Conservation (phyloP, 2,329 filamentous ascomycete species). For the Ophioceras dolichostomum region DNA sequence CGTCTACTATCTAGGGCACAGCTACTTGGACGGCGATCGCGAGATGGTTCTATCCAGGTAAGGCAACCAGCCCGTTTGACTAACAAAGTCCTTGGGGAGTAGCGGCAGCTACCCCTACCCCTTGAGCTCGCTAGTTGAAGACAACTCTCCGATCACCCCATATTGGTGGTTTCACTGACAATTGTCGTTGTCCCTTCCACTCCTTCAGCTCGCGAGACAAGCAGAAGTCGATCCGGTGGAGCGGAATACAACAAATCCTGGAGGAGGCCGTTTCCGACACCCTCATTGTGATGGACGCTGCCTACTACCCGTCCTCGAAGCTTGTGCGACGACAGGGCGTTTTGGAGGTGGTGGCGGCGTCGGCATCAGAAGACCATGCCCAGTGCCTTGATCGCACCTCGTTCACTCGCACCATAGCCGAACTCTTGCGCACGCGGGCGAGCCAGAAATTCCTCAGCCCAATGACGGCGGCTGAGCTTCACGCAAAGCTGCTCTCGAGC, state of each 20-base stretch:
- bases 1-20: slow-evolving; percentile 44
- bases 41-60: slow-evolving; percentile 48
- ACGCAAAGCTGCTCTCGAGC: slow-evolving; percentile 29
- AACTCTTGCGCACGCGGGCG: slow-evolving; percentile 35
- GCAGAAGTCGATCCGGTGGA: slow-evolving; percentile 39
- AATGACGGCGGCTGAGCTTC: slow-evolving; percentile 37
- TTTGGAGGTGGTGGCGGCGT: slow-evolving; percentile 43
- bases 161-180: not conserved
- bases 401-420: slow-evolving; percentile 37
- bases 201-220: slow-evolving; percentile 30
- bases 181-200: not conserved
- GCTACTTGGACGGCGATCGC: slow-evolving; percentile 39
- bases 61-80: too few relatives aligned
- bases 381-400: slow-evolving; percentile 32
- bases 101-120: too few relatives aligned
- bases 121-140: too few relatives aligned
- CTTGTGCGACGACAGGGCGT: slow-evolving; percentile 39
- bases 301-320: slow-evolving; percentile 41
- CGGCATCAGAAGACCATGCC: slow-evolving; percentile 38
- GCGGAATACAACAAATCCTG: slow-evolving; percentile 40
- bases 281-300: slow-evolving; percentile 45
- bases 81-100: too few relatives aligned
- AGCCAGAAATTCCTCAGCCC: slow-evolving; percentile 28
- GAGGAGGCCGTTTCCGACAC: slow-evolving; percentile 44
- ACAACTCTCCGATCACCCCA: too few relatives aligned